Base-by-base conservation (phyloP, 345 rosid species). In the Leavenworthia alabamica region DNA sequence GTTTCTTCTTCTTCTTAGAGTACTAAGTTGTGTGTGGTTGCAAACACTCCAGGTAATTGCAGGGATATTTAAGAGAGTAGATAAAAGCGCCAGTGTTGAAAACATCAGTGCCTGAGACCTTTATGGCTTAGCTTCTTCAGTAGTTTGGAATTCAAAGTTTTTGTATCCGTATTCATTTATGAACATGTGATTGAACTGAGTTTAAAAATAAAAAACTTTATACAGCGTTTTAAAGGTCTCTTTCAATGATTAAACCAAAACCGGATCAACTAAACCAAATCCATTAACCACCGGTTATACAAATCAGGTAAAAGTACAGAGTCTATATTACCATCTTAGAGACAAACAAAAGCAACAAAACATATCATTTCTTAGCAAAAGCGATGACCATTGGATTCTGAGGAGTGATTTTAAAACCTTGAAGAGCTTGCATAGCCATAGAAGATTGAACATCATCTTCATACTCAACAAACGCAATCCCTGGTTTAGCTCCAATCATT, bases 51-150 rank as follows among this genome's bases (percentile, higher is more conserved):
- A n/a, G n/a, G 99, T 94, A 33, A 90, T 94, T 59, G 93, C 97
- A 27, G 99, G 96, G 48, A 94, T 94, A 29, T 77, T 94, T 73
- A 90, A 90, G 86, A 88, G 99, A 75, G 81, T 86, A 79, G 85
- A 90, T 73, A 94, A 55, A 72, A 70, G 75, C 46, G 88, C 95
- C 23, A 87, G 73, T 14, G 67, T 86, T 4, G 91, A 94, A 71
- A 90, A 81, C 52, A 80, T 90, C 7, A 71, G 80, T 60, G 97
- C 96, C 35, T 90, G 67, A 89, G 64, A 36, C 6, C n/a, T n/a
- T n/a, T n/a, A n/a, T n/a, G n/a, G n/a, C n/a, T n/a, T n/a, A n/a
- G n/a, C n/a, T n/a, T n/a, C n/a, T n/a, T n/a, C n/a, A n/a, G n/a
- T n/a, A n/a, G n/a, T n/a, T n/a, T n/a, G n/a, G n/a, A n/a, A n/a